Evolutionary conservation across 768 basidiomycete genomes (phyloP).

Genomic region (Phallus indusiatus): DNA sequence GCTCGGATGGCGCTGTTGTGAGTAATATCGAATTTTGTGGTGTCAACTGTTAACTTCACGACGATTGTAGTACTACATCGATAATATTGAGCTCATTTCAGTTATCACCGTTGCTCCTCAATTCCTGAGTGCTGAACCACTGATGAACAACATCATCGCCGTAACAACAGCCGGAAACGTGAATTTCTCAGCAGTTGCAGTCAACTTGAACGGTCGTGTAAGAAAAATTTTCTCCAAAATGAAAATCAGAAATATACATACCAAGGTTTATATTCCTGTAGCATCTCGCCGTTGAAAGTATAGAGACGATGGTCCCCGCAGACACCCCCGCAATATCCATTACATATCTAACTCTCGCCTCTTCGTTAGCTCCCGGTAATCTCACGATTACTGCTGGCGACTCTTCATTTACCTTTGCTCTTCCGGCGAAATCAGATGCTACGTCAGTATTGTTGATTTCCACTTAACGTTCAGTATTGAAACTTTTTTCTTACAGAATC

Average conservation of each 20-base stretch:
- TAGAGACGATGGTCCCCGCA: constrained; percentile 31
- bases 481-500: constrained; percentile 20
- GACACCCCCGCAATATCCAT: constrained; percentile 39
- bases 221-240: background rate
- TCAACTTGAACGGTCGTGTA: constrained; percentile 33
- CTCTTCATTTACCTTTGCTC: constrained; percentile 29
- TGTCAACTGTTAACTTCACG: background rate
- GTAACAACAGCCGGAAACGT: constrained; percentile 41
- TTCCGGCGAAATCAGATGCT: constrained; percentile 35
- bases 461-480: background rate
- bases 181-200: constrained; percentile 29
- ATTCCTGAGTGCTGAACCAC: constrained; percentile 43
- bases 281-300: constrained; percentile 26
- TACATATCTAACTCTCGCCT: constrained; percentile 37
- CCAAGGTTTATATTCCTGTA: constrained; percentile 10
- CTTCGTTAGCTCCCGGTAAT: constrained; percentile 31
- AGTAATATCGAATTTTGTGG: background rate
- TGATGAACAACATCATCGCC: constrained; percentile 37
- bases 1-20: constrained; percentile 32
- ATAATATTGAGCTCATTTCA: constrained; percentile 37
- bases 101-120: constrained; percentile 35
- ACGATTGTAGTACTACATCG: constrained; percentile 30
- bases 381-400: constrained; percentile 34
- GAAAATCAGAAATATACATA: background rate
- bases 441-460: constrained; percentile 20